Base-by-base conservation (phyloP, 73 alveolate species). In the Durusdinium trenchii region DNA sequence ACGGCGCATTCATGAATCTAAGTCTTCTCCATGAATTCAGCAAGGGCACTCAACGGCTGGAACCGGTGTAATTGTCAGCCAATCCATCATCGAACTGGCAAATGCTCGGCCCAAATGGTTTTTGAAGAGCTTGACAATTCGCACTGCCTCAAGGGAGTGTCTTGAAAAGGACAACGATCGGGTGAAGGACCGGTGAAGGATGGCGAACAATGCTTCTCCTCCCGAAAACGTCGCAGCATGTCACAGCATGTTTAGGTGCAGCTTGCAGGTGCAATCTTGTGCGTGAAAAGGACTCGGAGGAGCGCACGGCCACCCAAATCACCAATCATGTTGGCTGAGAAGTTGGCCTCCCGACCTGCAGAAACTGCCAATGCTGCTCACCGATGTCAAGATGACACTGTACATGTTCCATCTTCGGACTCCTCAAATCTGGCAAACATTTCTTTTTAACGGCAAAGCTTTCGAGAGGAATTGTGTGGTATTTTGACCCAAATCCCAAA, bases 61-160 rank as follows among this genome's bases (percentile, higher is more conserved):
- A 45, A 86, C 83, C 6, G 95, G 95, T 47, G 95, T 86, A 51
- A 40, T 38, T 14, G 83, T 86, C 62, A 86, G 95, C 95, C 95
- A 86, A 62, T 86, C 95, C 98, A 91, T 91, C 98, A 91, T 46
- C 35, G 98, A 67, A 61, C 98, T 91, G 36, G 98, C 98, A 54
- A 73, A 67, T 30, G 98, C 98, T 16, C 98, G 98, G 35, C 98
- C 98, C 76, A 91, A n/a, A 60, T 91, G 43, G 78, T 91, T 91
- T 51, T 91, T 91, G 90, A 69, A 91, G 57, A 91, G 89, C 78
- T 91, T 91, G 43, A 91, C 35, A 7, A 91, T 28, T 43, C 98
- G 98, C 51, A 91, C 98, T 20, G 95, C 95, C 95, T 81, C 36
- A 78, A 60, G 45, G 35, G 84, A 47, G 40, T 9, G 50, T 36